Percentiles rank a stretch among this genome's conserved stretches.
Evolutionary conservation across 768 basidiomycete genomes (phyloP).

Genomic region (Vararia minispora): DNA sequence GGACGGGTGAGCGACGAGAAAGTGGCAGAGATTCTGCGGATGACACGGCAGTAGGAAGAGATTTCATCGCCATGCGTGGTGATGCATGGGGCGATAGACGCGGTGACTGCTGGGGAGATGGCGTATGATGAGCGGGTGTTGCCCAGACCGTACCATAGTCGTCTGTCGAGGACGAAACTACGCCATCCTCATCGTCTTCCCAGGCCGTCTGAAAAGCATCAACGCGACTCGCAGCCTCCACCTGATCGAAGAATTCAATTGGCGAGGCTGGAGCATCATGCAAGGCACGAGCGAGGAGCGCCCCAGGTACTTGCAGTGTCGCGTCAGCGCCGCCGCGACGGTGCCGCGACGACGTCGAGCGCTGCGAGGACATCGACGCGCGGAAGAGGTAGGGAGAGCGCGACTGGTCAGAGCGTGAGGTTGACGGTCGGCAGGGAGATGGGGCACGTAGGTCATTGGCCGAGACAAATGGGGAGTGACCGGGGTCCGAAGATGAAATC

Average conservation of each 20-base stretch:
- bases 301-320: conserved; percentile 35
- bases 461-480: conserved; percentile 16
- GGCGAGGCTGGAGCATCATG: conserved; percentile 58
- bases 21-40: too few relatives aligned
- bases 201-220: conserved; percentile 58
- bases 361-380: too few relatives aligned
- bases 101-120: conserved; percentile 2
- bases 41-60: conserved; percentile 2
- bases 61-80: conserved; percentile 3
- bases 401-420: conserved; percentile 9
- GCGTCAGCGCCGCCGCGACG: conserved; percentile 14
- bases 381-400: background rate
- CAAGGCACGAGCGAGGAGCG: conserved; percentile 31
- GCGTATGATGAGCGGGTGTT: conserved; percentile 3
- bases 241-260: conserved; percentile 64
- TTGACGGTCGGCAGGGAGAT: conserved; percentile 1
- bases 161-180: conserved; percentile 14
- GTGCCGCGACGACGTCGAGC: too few relatives aligned
- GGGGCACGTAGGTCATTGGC: conserved; percentile 3
- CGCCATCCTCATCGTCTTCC: conserved; percentile 23
- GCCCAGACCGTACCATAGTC: conserved; percentile 4
- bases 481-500: conserved; percentile 10
- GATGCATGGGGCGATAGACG: conserved; percentile 10
- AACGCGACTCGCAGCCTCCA: conserved; percentile 62
- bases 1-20: too few relatives aligned